Evolutionary conservation across 306 rosid genomes (phyloP).

Genomic region (Senna tora): DNA sequence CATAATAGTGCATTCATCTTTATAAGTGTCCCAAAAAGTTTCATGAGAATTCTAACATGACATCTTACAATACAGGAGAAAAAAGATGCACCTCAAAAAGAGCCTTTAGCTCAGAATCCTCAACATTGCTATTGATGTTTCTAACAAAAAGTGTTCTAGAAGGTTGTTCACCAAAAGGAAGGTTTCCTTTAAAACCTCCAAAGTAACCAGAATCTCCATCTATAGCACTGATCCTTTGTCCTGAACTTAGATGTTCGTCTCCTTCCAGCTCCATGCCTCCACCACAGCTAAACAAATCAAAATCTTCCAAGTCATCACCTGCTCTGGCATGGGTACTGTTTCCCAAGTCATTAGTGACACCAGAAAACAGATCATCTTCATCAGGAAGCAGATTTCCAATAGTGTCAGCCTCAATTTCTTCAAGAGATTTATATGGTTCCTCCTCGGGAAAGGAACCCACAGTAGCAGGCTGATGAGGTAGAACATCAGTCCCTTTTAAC

Average conservation of each 20-base stretch:
- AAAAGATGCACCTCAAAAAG: slow-evolving; percentile 73
- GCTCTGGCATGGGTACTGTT: slow-evolving; percentile 39
- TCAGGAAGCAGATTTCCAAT: slow-evolving; percentile 89
- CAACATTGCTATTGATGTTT: slow-evolving; percentile 71
- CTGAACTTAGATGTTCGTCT: slow-evolving; percentile 47
- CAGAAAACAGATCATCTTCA: slow-evolving; percentile 85
- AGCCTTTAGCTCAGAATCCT: slow-evolving; percentile 72
- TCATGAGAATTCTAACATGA: slow-evolving; percentile 33
- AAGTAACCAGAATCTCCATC: slow-evolving; percentile 54
- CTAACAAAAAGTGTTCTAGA: slow-evolving; percentile 87
- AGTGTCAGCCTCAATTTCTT: slow-evolving; percentile 72
- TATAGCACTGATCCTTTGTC: slow-evolving; percentile 38
- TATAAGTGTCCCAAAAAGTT: slow-evolving; percentile 30
- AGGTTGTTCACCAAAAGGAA: slow-evolving; percentile 65
- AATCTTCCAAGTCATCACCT: slow-evolving; percentile 71
- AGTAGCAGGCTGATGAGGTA: slow-evolving; percentile 43
- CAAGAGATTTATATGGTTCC: slow-evolving; percentile 58
- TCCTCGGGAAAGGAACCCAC: slow-evolving; percentile 55
- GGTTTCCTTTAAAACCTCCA: slow-evolving; percentile 56
- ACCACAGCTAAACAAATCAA: slow-evolving; percentile 78
- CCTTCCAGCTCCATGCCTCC: slow-evolving; percentile 89
- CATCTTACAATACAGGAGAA: slow-evolving; percentile 29
- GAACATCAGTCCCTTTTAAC: slow-evolving; percentile 48
- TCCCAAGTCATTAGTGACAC: slow-evolving; percentile 58
- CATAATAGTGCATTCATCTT: slow-evolving; percentile 36